Evolutionary conservation across 306 rosid species (phyloP).

Genomic region (Fragaria iinumae): DNA sequence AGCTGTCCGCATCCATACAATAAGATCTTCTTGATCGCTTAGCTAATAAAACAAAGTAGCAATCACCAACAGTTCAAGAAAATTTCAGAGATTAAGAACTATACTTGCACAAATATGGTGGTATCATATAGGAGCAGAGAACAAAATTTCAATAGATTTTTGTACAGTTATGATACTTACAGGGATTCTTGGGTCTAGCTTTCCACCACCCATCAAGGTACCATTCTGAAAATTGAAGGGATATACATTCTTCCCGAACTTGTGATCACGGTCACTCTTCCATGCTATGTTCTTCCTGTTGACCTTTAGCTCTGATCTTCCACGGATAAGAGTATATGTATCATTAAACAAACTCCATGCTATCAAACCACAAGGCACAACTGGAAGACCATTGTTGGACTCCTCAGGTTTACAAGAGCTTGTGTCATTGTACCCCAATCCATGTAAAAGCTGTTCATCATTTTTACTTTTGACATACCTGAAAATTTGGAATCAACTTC

Average conservation of each 20-base stretch:
- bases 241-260: conserved; percentile 84
- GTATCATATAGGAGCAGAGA: conserved; percentile 9
- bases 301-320: conserved; percentile 62
- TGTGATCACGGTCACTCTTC: conserved; percentile 89
- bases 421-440: conserved; percentile 59
- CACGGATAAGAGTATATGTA: conserved; percentile 62
- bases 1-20: conserved; percentile 98
- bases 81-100: conserved; percentile 20
- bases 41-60: conserved; percentile 46
- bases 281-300: conserved; percentile 89
- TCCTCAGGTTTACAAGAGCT: conserved; percentile 73
- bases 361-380: conserved; percentile 89
- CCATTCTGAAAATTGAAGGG: conserved; percentile 95
- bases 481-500: conserved; percentile 27
- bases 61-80: conserved; percentile 25
- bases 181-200: conserved; percentile 64
- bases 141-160: not conserved
- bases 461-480: conserved; percentile 93
- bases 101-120: conserved; percentile 4
- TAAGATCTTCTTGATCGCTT: conserved; percentile 93
- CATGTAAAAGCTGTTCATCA: conserved; percentile 76
- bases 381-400: conserved; percentile 54
- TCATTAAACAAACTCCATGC: conserved; percentile 98
- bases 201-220: conserved; percentile 81
- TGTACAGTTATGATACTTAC: conserved; percentile 52